Conservation (phyloP, 345 rosid species). For the Conringia planisiliqua region DNA sequence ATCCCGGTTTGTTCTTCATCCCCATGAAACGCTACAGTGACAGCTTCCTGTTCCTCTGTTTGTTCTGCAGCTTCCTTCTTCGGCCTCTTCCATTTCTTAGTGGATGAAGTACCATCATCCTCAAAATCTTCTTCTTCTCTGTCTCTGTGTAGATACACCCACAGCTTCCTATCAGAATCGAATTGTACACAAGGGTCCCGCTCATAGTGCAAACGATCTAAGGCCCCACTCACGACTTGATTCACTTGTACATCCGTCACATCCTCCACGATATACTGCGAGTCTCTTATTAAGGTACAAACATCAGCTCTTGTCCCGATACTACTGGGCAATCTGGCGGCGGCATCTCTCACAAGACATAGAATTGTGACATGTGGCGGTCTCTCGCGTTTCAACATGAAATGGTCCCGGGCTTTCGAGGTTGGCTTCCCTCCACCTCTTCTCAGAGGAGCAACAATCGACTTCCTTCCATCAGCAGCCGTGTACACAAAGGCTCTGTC, state of each 20-base stretch:
- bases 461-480: slow-evolving; percentile 96
- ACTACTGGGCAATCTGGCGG: slow-evolving; percentile 95
- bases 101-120: slow-evolving; percentile 99
- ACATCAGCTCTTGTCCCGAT: slow-evolving; percentile 99
- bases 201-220: slow-evolving; percentile 98
- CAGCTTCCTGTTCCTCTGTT: slow-evolving; percentile 63
- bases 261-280: slow-evolving; percentile 88
- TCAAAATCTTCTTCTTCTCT: slow-evolving; percentile 99
- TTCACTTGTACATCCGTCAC: slow-evolving; percentile 92
- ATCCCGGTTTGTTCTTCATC: slow-evolving; percentile 56
- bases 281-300: slow-evolving; percentile 92
- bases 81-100: slow-evolving; percentile 99
- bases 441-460: slow-evolving; percentile 96
- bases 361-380: slow-evolving; percentile 99
- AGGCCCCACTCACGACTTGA: slow-evolving; percentile 96
- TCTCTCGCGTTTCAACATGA: slow-evolving; percentile 98
- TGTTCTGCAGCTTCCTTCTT: slow-evolving; percentile 87
- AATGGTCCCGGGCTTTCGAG: slow-evolving; percentile 98
- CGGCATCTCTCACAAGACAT: slow-evolving; percentile 98
- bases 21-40: slow-evolving; percentile 60
- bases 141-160: slow-evolving; percentile 94
- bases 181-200: slow-evolving; percentile 99
- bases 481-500: slow-evolving; percentile 98
- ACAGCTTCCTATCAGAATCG: slow-evolving; percentile 89
- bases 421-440: slow-evolving; percentile 99